Evolutionary conservation across 805 yeast species (phyloP).

Genomic region (Huiozyma sinensis): DNA sequence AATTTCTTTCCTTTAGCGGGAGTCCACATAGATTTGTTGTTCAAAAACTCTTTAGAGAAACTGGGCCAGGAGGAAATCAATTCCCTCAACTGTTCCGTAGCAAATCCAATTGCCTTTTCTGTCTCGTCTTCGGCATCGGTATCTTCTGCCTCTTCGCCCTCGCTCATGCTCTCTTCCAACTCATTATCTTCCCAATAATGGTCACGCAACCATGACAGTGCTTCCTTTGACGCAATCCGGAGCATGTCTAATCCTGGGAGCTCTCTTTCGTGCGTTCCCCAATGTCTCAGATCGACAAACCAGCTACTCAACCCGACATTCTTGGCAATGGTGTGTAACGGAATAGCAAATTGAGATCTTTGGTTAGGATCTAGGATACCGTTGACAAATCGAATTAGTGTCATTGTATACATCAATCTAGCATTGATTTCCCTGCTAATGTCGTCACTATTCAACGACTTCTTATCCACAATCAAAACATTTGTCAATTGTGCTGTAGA

Average conservation of each 20-base stretch:
- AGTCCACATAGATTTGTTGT: conserved; percentile 3
- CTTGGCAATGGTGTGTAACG: conserved; percentile 65
- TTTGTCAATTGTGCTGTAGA: conserved; percentile 49
- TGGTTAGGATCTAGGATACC: conserved; percentile 85
- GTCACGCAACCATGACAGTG: conserved; percentile 63
- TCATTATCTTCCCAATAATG: conserved; percentile 54
- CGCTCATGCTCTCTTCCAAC: conserved; percentile 15
- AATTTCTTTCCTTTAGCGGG: conserved; percentile 8
- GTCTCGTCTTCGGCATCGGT: neutral
- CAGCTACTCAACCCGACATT: conserved; percentile 58
- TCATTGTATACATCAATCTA: conserved; percentile 56
- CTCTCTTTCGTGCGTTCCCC: conserved; percentile 74
- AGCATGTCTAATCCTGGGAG: conserved; percentile 63
- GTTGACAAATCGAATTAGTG: conserved; percentile 77
- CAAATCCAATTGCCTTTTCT: conserved; percentile 1
- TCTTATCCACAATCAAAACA: conserved; percentile 33
- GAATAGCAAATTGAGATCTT: conserved; percentile 65
- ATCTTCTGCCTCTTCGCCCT: conserved; percentile 5
- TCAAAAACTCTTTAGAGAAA: conserved; percentile 1
- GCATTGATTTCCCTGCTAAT: conserved; percentile 25
- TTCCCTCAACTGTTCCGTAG: conserved; percentile 1
- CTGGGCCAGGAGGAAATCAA: conserved; percentile 3
- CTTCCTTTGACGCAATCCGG: conserved; percentile 47
- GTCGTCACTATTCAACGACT: conserved; percentile 13
- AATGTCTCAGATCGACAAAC: conserved; percentile 85